A percentile compares a stretch with the other conserved stretches of the same genome.
These are phyloP conservation scores for Penicillium salamii DNA, from an alignment of 495 filamentous ascomycete species.

Conservation along the genomic window DNA sequence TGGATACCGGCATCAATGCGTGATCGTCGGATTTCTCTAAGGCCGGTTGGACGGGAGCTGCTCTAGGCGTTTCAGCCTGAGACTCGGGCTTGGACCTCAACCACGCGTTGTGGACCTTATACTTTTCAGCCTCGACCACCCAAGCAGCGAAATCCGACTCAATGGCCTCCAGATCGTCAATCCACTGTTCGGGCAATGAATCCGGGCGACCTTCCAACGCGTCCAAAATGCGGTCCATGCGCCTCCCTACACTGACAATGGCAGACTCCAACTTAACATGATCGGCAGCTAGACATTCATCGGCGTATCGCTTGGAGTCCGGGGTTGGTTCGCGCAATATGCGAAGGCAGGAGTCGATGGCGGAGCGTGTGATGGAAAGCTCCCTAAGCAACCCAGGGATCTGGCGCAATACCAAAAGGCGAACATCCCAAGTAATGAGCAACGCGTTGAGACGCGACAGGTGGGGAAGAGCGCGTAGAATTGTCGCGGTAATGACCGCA, in stretches of 20 bases:
- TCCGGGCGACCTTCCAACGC: slow-evolving; percentile 78
- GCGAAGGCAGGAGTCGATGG: slow-evolving; percentile 61
- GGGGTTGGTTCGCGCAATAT: slow-evolving; percentile 44
- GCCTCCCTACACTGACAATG: slow-evolving; percentile 65
- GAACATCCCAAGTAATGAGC: slow-evolving; percentile 71
- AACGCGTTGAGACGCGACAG: slow-evolving; percentile 68
- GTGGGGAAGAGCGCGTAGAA: slow-evolving; percentile 79
- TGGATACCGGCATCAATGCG: background rate
- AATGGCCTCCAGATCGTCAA: slow-evolving; percentile 75
- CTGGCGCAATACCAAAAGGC: slow-evolving; percentile 68
- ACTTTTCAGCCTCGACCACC: slow-evolving; percentile 56
- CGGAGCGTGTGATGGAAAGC: slow-evolving; percentile 59
- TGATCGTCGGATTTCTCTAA: background rate
- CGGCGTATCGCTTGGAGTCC: slow-evolving; percentile 28
- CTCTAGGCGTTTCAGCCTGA: slow-evolving; percentile 1
- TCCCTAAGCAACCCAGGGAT: slow-evolving; percentile 67
- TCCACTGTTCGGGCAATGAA: slow-evolving; percentile 80
- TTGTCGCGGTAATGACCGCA: slow-evolving; percentile 82
- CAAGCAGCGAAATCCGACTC: slow-evolving; percentile 80
- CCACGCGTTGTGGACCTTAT: slow-evolving; percentile 46
- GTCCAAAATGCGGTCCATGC: slow-evolving; percentile 82
- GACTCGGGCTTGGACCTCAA: slow-evolving; percentile 18
- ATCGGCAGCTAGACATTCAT: slow-evolving; percentile 59
- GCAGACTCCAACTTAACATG: slow-evolving; percentile 62
- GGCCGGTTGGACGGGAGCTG: background rate